Evolutionary conservation across 352 stramenopile species (phyloP).

Genomic region (Vaucheria bursata): DNA sequence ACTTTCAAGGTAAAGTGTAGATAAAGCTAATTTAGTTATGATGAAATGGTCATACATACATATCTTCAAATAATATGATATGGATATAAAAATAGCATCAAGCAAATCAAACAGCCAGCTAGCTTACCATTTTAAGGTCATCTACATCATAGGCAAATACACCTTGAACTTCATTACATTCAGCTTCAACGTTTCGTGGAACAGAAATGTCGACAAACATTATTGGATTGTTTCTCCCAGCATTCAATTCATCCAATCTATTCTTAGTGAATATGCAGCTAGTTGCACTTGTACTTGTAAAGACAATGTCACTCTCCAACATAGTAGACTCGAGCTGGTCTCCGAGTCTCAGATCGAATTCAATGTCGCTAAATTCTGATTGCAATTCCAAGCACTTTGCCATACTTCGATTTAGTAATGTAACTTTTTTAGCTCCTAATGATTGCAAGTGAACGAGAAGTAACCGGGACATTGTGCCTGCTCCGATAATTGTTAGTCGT

Average conservation of each 20-base stretch:
- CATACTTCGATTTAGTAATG: constrained; percentile 65
- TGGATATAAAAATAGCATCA: too few relatives aligned
- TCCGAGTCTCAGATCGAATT: constrained; percentile 40
- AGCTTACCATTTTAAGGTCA: constrained; percentile 63
- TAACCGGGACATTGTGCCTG: constrained; percentile 73
- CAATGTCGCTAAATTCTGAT: constrained; percentile 49
- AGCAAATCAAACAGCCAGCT: too few relatives aligned
- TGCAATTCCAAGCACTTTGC: constrained; percentile 50
- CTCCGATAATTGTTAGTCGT: constrained; percentile 64
- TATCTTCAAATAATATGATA: too few relatives aligned
- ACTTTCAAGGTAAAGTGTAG: too few relatives aligned
- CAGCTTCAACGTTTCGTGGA: constrained; percentile 67
- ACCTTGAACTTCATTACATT: constrained; percentile 56
- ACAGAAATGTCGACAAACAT: constrained; percentile 79
- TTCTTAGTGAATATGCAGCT: constrained; percentile 64
- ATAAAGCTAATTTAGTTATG: too few relatives aligned
- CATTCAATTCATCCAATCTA: constrained; percentile 58
- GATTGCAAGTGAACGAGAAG: constrained; percentile 70
- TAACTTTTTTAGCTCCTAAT: constrained; percentile 65
- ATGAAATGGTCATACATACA: too few relatives aligned
- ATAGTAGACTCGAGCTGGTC: constrained; percentile 61
- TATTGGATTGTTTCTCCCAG: constrained; percentile 51
- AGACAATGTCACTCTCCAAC: constrained; percentile 66
- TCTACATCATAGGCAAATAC: constrained; percentile 70
- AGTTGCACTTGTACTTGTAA: constrained; percentile 62